phyloP scores from a whole-genome alignment of 768 basidiomycete genomes.

The Pisolithus sp. region DNA sequence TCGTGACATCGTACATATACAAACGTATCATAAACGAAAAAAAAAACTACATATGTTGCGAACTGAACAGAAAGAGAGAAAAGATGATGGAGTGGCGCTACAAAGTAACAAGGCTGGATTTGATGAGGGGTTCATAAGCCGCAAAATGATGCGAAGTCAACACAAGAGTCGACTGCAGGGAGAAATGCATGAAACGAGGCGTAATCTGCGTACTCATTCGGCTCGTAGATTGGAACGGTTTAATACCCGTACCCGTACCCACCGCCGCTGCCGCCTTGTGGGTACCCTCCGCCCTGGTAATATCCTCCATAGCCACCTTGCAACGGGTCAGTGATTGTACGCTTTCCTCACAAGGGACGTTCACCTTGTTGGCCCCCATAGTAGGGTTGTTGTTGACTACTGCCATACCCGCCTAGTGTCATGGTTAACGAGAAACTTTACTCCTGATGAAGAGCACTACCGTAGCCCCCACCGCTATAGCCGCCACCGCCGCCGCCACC shows the following conservation, averaged over 20 bases:
- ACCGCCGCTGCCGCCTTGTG: neutral
- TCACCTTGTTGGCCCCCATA: neutral
- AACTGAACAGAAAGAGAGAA: too few species aligned
- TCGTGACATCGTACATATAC: too few species aligned
- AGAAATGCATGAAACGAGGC: neutral
- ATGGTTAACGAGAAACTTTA: neutral
- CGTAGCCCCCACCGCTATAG: neutral
- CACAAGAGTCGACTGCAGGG: neutral
- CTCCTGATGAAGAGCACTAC: neutral
- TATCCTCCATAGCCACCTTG: neutral
- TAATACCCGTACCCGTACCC: neutral
- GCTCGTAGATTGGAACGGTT: neutral
- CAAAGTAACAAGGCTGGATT: too few species aligned
- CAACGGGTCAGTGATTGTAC: neutral
- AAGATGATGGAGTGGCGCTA: too few species aligned
- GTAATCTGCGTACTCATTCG: neutral
- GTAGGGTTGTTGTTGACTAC: neutral
- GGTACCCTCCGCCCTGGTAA: neutral
- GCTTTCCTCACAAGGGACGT: neutral
- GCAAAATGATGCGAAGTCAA: too few species aligned
- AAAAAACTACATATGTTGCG: too few species aligned
- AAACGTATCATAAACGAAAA: too few species aligned
- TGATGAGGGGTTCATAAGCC: too few species aligned
- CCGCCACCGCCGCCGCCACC: constrained; percentile 12
- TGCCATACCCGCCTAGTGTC: neutral